Evolutionary conservation across 352 stramenopile species (phyloP), one percentile per base, ranked within the genome.

Genomic region (Phytophthora fragariae): DNA sequence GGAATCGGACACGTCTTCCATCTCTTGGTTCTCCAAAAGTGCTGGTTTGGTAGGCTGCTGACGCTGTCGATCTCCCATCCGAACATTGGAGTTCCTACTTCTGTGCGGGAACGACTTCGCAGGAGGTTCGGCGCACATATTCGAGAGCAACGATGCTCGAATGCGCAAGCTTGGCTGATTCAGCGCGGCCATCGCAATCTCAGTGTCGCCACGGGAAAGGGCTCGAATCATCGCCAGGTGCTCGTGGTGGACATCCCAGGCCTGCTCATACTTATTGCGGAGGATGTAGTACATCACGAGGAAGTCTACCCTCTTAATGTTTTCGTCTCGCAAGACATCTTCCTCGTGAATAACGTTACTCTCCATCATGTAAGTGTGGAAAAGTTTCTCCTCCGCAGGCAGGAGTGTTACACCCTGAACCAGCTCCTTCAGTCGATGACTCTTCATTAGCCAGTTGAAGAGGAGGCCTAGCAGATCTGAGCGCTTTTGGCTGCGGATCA

Each of bases 231-330:
- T 79, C 59, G 84, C 82, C 14, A 94, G 52, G 62, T 95, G 88
- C 59, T 91, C 83, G 46, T 92, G 85, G 62, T 95, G 88, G 66
- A 94, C 84, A 19, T 77, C 72, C 89, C 89, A 95, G 33, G 89
- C 89, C 19, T 80, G 76, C 50, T 87, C 79, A 68, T 91, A 93
- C 72, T 91, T 85, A 75, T 89, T 86, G 44, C 89, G 75, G 37
- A 95, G 75, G 56, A 90, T 82, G 73, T 94, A 94, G 70, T 94
- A 95, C 86, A 95, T 95, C 41, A 92, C 83, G 4, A 95, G 79
- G 68, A 95, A 77, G 55, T 95, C 89, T 33, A 89, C 82, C 35
- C 78, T 83, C 75, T 86, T 92, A 52, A 93, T 92, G 53, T 81
- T 88, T 5, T 88, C 77, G 44, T 95, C 87, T 10, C 85, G 78